Percentiles rank a stretch among this genome's conserved stretches.
Evolutionary conservation across 768 basidiomycete genomes (phyloP).

Genomic region (Serendipita sp.): DNA sequence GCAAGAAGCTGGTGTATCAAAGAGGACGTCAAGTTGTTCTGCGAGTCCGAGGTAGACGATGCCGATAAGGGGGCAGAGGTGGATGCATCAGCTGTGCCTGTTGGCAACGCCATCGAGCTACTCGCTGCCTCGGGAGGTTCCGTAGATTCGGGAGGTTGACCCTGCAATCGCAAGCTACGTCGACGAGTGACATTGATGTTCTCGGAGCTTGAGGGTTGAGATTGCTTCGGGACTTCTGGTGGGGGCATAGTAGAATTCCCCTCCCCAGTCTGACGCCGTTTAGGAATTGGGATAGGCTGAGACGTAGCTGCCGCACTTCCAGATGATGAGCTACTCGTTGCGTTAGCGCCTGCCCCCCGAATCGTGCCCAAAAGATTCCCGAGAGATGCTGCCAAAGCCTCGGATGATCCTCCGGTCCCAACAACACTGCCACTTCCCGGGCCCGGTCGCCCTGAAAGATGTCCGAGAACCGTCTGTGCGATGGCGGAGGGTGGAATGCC

Average conservation of each 20-base stretch:
- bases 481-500: not conserved
- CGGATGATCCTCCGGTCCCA: conserved; percentile 17
- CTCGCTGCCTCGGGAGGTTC: conserved; percentile 11
- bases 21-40: conserved; percentile 10
- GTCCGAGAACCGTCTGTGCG: not conserved
- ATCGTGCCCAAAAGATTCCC: not conserved
- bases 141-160: conserved; percentile 7
- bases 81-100: conserved; percentile 11
- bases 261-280: not conserved
- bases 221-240: not conserved
- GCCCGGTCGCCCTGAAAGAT: not conserved
- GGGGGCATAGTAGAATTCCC: not conserved
- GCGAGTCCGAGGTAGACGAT: not conserved
- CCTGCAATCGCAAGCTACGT: conserved; percentile 71
- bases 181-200: conserved; percentile 34
- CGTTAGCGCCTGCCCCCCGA: not conserved
- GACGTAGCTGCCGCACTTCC: conserved; percentile 5
- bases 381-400: conserved; percentile 38
- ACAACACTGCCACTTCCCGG: conserved; percentile 14
- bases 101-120: conserved; percentile 7
- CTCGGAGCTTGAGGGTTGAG: conserved; percentile 4
- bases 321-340: not conserved
- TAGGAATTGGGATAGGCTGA: not conserved
- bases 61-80: conserved; percentile 8
- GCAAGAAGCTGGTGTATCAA: conserved; percentile 15